Percentiles rank a stretch among this genome's conserved stretches.
Conservation (phyloP, 768 basidiomycete genomes). For the Russula vinacea region DNA sequence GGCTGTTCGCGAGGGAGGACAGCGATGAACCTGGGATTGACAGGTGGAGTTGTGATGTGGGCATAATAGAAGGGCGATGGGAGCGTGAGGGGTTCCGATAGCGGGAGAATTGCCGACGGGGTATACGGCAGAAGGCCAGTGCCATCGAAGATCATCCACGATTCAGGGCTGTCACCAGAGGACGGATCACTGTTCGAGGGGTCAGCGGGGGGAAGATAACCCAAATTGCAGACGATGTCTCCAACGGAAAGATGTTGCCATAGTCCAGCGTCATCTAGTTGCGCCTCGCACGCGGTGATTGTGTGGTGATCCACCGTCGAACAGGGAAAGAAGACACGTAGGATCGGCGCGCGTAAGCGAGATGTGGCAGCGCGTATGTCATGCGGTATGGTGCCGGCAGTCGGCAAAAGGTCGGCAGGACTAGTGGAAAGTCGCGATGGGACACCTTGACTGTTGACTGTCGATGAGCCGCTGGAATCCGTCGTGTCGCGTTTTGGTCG, state of each 20-base stretch:
- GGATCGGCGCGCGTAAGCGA: slow-evolving; percentile 64
- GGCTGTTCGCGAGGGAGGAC: slow-evolving; percentile 35
- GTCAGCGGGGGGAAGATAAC: slow-evolving; percentile 55
- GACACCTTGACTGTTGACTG: slow-evolving; percentile 23
- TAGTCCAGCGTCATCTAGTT: slow-evolving; percentile 61
- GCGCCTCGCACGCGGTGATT: slow-evolving; percentile 60
- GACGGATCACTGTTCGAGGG: slow-evolving; percentile 27
- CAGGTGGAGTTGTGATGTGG: slow-evolving; percentile 51
- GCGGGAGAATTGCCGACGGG: slow-evolving; percentile 52
- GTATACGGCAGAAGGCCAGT: slow-evolving; percentile 55
- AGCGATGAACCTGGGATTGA: slow-evolving; percentile 36
- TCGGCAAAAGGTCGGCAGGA: slow-evolving; percentile 30
- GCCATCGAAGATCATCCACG: slow-evolving; percentile 79
- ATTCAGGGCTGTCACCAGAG: slow-evolving; percentile 33
- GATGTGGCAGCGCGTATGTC: slow-evolving; percentile 60
- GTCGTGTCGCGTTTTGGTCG: slow-evolving; percentile 9
- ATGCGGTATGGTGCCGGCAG: slow-evolving; percentile 43
- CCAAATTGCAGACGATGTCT: slow-evolving; percentile 78
- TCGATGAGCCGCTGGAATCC: slow-evolving; percentile 24
- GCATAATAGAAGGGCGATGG: slow-evolving; percentile 76
- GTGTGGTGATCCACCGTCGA: slow-evolving; percentile 47
- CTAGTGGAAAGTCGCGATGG: slow-evolving; percentile 33
- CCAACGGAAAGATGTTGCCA: slow-evolving; percentile 76
- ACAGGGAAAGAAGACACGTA: slow-evolving; percentile 75
- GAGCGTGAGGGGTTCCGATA: slow-evolving; percentile 56